Conservation (phyloP, 2,329 filamentous ascomycete genomes). For the Laburnicola sp. region DNA sequence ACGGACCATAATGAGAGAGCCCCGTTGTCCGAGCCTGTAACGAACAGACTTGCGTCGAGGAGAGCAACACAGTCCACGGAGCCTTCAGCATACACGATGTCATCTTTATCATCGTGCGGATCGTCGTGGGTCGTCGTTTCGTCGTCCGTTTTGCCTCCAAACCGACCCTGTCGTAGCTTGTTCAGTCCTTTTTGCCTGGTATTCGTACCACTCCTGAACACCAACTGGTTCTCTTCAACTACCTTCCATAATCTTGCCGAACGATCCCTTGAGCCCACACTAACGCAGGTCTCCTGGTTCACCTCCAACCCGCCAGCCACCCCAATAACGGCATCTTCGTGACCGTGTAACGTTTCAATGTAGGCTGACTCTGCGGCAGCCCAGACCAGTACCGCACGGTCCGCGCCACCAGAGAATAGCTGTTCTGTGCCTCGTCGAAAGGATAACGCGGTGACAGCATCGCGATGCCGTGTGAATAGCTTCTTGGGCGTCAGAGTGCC, state of each 20-base stretch:
- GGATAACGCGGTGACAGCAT: conserved; percentile 78
- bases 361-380: conserved; percentile 90
- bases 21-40: conserved; percentile 93
- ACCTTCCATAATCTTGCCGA: conserved; percentile 96
- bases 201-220: conserved; percentile 83
- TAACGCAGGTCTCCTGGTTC: conserved; percentile 84
- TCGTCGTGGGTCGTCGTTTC: conserved; percentile 57
- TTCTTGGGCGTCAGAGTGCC: conserved; percentile 75
- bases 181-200: conserved; percentile 45
- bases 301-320: conserved; percentile 64
- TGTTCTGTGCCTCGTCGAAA: conserved; percentile 89
- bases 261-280: conserved; percentile 85
- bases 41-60: conserved; percentile 83
- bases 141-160: conserved; percentile 34
- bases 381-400: conserved; percentile 95
- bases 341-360: conserved; percentile 92
- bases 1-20: conserved; percentile 83
- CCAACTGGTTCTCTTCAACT: conserved; percentile 89
- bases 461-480: conserved; percentile 89
- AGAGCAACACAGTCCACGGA: conserved; percentile 91
- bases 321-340: conserved; percentile 87
- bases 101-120: conserved; percentile 48
- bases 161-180: conserved; percentile 40
- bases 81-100: conserved; percentile 65
- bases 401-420: conserved; percentile 85